Conservation (phyloP, 2,329 filamentous ascomycete species). For the Fusarium proliferatum region DNA sequence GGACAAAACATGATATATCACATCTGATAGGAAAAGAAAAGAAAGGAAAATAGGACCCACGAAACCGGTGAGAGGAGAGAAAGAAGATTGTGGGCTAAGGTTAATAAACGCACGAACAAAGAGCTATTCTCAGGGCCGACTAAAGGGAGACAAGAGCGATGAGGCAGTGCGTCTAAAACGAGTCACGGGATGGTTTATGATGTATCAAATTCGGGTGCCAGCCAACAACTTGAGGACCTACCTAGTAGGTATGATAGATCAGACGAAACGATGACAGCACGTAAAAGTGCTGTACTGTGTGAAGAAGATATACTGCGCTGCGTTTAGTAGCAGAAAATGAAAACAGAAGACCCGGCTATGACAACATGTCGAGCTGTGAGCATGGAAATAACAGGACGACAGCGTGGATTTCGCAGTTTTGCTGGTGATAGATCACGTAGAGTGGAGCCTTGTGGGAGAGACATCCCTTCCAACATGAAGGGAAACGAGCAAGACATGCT, state of each 20-base stretch:
- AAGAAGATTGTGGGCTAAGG: not conserved
- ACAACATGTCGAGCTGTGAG: not conserved
- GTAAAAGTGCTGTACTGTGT: not conserved
- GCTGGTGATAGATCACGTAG: constrained; percentile 14
- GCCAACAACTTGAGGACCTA: not conserved
- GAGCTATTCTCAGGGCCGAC: not conserved
- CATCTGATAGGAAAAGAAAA: constrained; percentile 12
- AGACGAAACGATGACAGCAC: not conserved
- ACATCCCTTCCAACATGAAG: not conserved
- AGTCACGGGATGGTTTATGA: constrained; percentile 31
- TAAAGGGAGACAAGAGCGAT: constrained; percentile 7
- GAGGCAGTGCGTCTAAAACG: constrained; percentile 17
- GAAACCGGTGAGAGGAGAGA: constrained; percentile 19
- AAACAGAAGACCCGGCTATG: not conserved
- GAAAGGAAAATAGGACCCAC: not conserved
- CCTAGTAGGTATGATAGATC: not conserved
- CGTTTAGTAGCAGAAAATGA: too few relatives aligned
- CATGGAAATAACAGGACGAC: not conserved
- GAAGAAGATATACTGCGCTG: not conserved
- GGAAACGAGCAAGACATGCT: constrained; percentile 9
- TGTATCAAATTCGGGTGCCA: constrained; percentile 30
- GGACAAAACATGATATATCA: constrained; percentile 29
- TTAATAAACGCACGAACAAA: not conserved
- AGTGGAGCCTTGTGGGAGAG: not conserved
- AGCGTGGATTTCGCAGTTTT: not conserved